Evolutionary conservation across 75 land plant species (phyloP).

Genomic region (Picea glauca): DNA sequence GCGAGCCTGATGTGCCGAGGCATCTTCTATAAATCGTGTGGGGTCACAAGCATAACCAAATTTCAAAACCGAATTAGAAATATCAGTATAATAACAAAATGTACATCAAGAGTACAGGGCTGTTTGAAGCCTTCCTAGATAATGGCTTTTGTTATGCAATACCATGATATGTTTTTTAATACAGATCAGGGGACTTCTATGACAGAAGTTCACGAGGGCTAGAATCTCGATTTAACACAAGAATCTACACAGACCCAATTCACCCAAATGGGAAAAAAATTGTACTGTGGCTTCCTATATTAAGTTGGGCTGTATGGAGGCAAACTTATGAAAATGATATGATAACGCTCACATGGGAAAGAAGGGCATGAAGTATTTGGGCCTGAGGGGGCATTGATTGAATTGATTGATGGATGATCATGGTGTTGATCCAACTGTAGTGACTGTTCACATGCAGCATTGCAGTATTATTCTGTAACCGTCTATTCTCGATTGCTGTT

Average conservation of each 20-base stretch:
- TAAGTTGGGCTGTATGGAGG: no score
- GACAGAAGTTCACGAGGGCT: background rate
- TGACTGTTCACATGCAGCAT: no score
- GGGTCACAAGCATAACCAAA: constrained; percentile 1
- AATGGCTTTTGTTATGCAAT: background rate
- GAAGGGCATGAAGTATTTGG: no score
- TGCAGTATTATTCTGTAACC: no score
- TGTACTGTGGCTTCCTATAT: no score
- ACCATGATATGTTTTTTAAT: no score
- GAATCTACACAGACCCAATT: background rate
- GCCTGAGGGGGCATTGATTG: no score
- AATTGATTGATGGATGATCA: no score
- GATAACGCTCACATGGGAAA: no score
- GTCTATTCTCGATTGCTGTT: no score
- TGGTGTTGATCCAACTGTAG: no score
- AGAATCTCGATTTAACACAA: background rate
- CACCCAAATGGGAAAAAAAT: background rate
- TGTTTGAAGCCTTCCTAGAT: background rate
- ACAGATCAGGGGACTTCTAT: background rate
- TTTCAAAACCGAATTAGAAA: background rate
- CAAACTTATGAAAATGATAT: no score
- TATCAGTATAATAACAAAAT: background rate
- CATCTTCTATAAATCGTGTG: constrained; percentile 5
- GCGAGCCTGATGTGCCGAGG: background rate
- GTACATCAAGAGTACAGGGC: background rate